Evolutionary conservation across 352 stramenopile genomes (phyloP), one percentile per base, ranked within the genome.

Genomic region (Globisporangium carolinianum): DNA sequence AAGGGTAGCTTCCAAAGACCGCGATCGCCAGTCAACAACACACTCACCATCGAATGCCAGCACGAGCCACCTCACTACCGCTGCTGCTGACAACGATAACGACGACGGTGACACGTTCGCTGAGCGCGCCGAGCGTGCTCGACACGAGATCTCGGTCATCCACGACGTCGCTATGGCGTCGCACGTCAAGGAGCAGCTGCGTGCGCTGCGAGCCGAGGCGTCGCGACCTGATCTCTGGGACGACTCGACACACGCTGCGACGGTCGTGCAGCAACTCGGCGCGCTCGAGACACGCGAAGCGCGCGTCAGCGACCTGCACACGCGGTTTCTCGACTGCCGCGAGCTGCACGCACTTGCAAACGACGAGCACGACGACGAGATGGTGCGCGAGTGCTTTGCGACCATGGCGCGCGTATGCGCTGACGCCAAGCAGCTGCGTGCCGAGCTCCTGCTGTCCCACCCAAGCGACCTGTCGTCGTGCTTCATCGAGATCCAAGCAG

Each of bases 401-500:
- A 63, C 58, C 11, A 83, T 93, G 71, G 42, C 38, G 6, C 12
- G 52, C 50, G 61, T 87, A 4, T 63, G 66, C 7, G 54, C 60
- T 1, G 67, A 85, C 32, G 73, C 73, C 9, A 73, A 87, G 61
- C 58, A 78, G 53, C 68, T 91, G 37, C 72, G 76, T 37, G 66
- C 87, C 2, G 78, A 89, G 63, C 61, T 91, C 8, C 53, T 93
- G 55, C 65, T 91, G 10, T 71, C 73, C 0, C 65, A 73, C 51
- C 67, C 80, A 38, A 86, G 74, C 46, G 83, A 89, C 42, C 39
- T 67, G 35, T 67, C 72, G 18, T 83, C 78, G 43, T 93, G 83
- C 61, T 93, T 91, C 53, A 47, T 93, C 17, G 83, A 93, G 65
- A 89, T 91, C 47, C 76, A 89, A 62, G 83, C 80, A 4, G 83